These are phyloP conservation scores for Penicillium sumatraense DNA, from an alignment of 2,329 filamentous ascomycete genomes.

Conservation along the genomic window DNA sequence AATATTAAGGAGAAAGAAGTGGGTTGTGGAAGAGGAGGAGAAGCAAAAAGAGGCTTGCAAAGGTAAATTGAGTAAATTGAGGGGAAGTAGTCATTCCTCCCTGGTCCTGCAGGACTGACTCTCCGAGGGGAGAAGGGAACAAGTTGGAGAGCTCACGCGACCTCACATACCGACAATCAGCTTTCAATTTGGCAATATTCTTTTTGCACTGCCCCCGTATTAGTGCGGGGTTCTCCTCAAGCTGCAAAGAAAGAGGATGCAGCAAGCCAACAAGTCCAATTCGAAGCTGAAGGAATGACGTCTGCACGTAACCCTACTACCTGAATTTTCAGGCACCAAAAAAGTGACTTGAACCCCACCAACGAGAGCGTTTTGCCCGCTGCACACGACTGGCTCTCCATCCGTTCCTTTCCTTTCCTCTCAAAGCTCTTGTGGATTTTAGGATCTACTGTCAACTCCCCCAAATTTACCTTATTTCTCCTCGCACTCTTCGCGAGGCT, in stretches of 20 bases:
- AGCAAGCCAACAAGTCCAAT: too few species aligned
- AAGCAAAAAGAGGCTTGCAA: slow-evolving; percentile 2
- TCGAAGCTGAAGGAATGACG: slow-evolving; percentile 29
- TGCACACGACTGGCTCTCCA: slow-evolving; percentile 36
- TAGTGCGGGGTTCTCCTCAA: too few species aligned
- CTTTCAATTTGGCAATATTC: too few species aligned
- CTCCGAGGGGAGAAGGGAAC: too few species aligned
- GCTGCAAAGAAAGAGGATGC: too few species aligned
- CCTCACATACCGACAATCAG: neutral
- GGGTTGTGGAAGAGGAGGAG: neutral
- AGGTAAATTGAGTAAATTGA: slow-evolving; percentile 9
- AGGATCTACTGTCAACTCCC: slow-evolving; percentile 19
- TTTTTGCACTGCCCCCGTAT: neutral
- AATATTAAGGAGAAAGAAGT: too few species aligned
- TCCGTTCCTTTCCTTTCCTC: slow-evolving; percentile 31
- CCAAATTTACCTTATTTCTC: slow-evolving; percentile 18
- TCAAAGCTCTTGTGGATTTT: slow-evolving; percentile 26
- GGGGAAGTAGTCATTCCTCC: too few species aligned
- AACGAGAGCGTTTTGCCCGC: slow-evolving; percentile 26
- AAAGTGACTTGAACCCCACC: slow-evolving; percentile 29
- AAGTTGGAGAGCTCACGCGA: neutral
- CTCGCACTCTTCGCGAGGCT: slow-evolving; percentile 30
- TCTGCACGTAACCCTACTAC: slow-evolving; percentile 30
- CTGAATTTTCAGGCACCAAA: slow-evolving; percentile 22
- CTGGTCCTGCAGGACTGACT: neutral